These are phyloP conservation scores for Noccaea bulbosa DNA, from an alignment of 345 rosid genomes.

Conservation along the genomic window DNA sequence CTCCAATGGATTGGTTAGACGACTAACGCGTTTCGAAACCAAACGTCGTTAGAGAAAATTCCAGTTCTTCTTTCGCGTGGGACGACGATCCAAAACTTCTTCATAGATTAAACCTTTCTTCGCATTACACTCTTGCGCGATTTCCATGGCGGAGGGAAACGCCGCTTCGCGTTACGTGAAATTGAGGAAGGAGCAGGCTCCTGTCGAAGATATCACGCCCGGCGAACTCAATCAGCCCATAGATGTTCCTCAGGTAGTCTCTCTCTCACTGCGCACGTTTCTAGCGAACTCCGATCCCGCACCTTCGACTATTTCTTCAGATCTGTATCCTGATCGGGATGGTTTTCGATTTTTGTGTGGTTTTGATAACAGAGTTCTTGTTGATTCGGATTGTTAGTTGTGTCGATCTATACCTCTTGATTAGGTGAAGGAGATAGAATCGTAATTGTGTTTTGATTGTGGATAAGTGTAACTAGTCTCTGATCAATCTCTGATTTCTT, in stretches of 20 bases:
- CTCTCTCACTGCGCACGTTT: conserved; percentile 17
- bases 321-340: conserved; percentile 29
- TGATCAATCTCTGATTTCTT: background rate
- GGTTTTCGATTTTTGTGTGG: background rate
- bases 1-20: conserved; percentile 17
- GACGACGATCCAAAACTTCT: background rate
- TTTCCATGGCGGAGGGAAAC: conserved; percentile 61
- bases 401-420: conserved; percentile 16
- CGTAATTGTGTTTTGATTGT: background rate
- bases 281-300: conserved; percentile 19
- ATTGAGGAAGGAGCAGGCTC: conserved; percentile 66
- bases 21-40: conserved; percentile 34
- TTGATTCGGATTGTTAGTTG: conserved; percentile 14
- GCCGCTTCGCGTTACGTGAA: conserved; percentile 67
- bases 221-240: conserved; percentile 98
- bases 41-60: conserved; percentile 18
- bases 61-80: background rate
- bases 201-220: conserved; percentile 68
- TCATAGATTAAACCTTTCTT: conserved; percentile 12
- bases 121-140: conserved; percentile 28
- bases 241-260: conserved; percentile 71
- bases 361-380: conserved; percentile 1
- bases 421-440: background rate
- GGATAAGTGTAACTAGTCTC: conserved; percentile 27
- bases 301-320: conserved; percentile 16